Evolutionary conservation across 108 stramenopile genomes (phyloP), one percentile per base, ranked within the genome.

Genomic region (Fragilariopsis cylindrus): DNA sequence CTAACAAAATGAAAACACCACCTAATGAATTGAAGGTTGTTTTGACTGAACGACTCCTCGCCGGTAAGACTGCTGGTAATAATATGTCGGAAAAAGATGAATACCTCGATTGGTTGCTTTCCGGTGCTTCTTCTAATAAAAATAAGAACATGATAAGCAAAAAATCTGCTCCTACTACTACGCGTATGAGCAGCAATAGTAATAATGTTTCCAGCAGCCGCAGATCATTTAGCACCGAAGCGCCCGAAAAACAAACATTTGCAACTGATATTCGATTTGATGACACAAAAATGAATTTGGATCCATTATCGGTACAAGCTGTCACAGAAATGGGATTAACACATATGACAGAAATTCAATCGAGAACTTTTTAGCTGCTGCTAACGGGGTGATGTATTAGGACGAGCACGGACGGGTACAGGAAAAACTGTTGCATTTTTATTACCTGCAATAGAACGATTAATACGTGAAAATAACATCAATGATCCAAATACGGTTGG

Each of bases 351-450:
- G 84, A 96, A 67, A 92, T 98, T 63, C 98, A 98, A 85, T 68
- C 75, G 30, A 70, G 83, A 45, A 86, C 95, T 16, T 91, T 62
- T 87, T 79, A 49, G 88, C 79, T 7, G 88, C 87, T 15, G 19
- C 75, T 7, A 43, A 70, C 16, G 88, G 88, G 66, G 64, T 16
- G 86, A 97, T 77, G 75, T 96, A 4, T 62, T 98, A 48, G 96
- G 88, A 45, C 77, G 96, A 67, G 96, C 98, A 18, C 82, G 93
- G 49, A 99, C 98, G 0, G 98, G 98, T 8, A 88, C 88, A 0
- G 91, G 98, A 60, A 99, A 99, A 86, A 99, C 98, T 21, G 81
- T 99, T 7, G 98, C 98, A 9, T 98, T 98, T 76, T 93, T 96
- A 39, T 78, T 99, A 55, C 98, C 98, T 4, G 72, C 95, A 19